Conservation (phyloP, 1,284 basidiomycete genomes). For the Ceratobasidium theobromae region DNA sequence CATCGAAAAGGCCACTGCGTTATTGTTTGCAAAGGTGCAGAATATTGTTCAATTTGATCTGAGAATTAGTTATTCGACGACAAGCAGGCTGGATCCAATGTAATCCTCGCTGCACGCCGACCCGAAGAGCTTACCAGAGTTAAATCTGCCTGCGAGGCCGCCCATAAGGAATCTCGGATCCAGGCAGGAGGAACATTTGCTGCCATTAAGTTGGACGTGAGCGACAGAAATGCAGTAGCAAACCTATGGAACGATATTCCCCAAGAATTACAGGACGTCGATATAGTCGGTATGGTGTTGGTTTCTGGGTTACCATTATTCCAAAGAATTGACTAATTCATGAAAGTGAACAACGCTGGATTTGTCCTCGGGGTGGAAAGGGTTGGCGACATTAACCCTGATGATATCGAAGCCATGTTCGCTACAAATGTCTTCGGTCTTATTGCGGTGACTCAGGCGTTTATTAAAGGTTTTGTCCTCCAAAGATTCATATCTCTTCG, state of each 20-base stretch:
- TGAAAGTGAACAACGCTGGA: constrained; percentile 82
- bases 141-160: constrained; percentile 62
- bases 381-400: constrained; percentile 74
- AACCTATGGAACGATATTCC: constrained; percentile 69
- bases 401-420: constrained; percentile 87
- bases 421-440: constrained; percentile 90
- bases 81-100: constrained; percentile 69
- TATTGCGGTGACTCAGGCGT: constrained; percentile 77
- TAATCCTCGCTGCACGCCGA: constrained; percentile 73
- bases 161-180: constrained; percentile 71
- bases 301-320: not conserved
- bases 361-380: constrained; percentile 82
- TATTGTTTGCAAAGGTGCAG: constrained; percentile 77
- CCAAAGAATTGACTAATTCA: not conserved
- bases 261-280: constrained; percentile 62
- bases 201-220: constrained; percentile 70
- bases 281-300: constrained; percentile 65
- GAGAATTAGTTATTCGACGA: not conserved
- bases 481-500: not conserved
- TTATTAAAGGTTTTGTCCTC: constrained; percentile 61
- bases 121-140: constrained; percentile 64
- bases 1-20: constrained; percentile 67
- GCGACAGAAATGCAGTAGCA: constrained; percentile 67
- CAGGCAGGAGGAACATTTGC: constrained; percentile 70
- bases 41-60: not conserved